These are phyloP conservation scores for Trametes pubescens DNA, from an alignment of 1,284 basidiomycete genomes.

Conservation along the genomic window DNA sequence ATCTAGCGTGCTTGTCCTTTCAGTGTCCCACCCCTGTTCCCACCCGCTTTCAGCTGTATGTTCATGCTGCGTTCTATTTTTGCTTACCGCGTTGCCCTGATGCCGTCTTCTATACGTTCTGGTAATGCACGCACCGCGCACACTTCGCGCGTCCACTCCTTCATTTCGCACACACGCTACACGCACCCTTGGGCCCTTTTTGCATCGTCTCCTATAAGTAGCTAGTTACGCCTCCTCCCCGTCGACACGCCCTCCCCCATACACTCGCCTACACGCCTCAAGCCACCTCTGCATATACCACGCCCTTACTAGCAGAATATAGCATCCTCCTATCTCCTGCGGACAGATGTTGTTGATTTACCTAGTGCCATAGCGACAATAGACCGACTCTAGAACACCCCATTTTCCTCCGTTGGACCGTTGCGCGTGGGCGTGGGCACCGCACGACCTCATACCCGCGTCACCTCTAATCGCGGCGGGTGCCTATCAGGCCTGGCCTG, in stretches of 20 bases:
- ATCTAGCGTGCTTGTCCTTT: slow-evolving; percentile 12
- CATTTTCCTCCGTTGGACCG: background rate
- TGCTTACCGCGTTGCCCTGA: background rate
- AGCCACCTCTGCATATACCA: slow-evolving; percentile 2
- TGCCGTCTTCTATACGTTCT: background rate
- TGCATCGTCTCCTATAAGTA: background rate
- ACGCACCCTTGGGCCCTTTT: background rate
- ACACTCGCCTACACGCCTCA: background rate
- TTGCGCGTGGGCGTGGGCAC: background rate
- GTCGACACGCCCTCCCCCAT: background rate
- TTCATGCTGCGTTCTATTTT: slow-evolving; percentile 16
- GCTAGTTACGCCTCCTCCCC: background rate
- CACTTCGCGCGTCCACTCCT: slow-evolving; percentile 4
- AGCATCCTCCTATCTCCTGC: background rate
- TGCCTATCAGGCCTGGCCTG: background rate
- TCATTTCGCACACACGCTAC: slow-evolving; percentile 5
- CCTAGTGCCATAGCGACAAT: slow-evolving; percentile 1
- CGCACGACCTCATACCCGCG: slow-evolving; percentile 17
- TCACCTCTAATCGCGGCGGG: slow-evolving; percentile 4
- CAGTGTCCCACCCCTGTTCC: slow-evolving; percentile 1
- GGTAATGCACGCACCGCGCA: background rate
- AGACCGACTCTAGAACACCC: background rate
- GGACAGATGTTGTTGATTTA: slow-evolving; percentile 1
- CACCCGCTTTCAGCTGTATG: slow-evolving; percentile 11
- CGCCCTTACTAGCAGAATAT: background rate